Evolutionary conservation across 176 grass and related monocot species (phyloP), one percentile per base, ranked within the genome.

Genomic region (Musa troglodytarum): DNA sequence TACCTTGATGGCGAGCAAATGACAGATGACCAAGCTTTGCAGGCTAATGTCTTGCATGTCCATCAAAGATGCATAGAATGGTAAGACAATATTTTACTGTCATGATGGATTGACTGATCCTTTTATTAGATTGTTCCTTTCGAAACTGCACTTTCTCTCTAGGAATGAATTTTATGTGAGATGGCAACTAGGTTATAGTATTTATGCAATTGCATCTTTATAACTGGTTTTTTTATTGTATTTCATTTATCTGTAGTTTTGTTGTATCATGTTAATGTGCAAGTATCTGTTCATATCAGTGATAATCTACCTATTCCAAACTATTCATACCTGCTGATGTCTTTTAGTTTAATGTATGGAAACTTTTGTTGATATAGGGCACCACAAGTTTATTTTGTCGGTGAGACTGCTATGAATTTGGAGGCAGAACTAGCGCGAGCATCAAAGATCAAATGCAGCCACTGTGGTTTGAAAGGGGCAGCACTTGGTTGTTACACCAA

Each of bases 21-120:
- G 74, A 34, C 57, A 55, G 80, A 80, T 74, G 69, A 79, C 51
- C 81, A 85, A 89, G 88, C 90, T 14, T 91, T 68, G 76, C 87
- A 87, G 81, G 77, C 82, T n/a, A 84, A 85, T 54, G 85, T 88
- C 82, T 72, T 86, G 24, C 90, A 98, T 84, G 88, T 88, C 5
- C 95, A 98, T 72, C 88, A 98, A 66, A 98, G 89, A 89, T 98
- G 95, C 50, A 82, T 91, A 80, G 90, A 98, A 93, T 98, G 95
- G 95, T 93, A 91, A 20, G 34, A 43, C 34, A 43, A 43, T 5
- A 43, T 43, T 43, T 43, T 43, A 43, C 34, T 43, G 34, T 43
- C 34, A 43, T 43, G 34, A 43, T 43, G 3, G 34, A 43, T 43
- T 43, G 4, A 43, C 34, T 43, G 34, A 43, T 43, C 34, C 0